Conservation (phyloP, 1,139 yeast genomes). For the Diutina siamensis region DNA sequence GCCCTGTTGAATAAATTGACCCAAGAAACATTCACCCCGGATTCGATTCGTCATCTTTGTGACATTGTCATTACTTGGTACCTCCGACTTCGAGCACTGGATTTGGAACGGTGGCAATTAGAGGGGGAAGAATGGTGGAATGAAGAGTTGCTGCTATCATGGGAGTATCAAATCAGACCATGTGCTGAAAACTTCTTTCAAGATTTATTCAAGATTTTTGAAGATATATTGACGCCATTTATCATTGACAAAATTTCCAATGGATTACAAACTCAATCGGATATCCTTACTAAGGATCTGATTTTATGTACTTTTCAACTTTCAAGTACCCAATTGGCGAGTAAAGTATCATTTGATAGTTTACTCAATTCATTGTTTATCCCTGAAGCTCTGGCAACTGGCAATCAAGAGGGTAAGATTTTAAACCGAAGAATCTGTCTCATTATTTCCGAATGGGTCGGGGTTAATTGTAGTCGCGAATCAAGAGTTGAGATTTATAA, state of each 20-base stretch:
- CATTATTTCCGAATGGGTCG: slow-evolving; percentile 72
- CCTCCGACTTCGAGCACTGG: slow-evolving; percentile 59
- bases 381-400: slow-evolving; percentile 46
- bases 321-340: slow-evolving; percentile 56
- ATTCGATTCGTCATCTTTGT: slow-evolving; percentile 44
- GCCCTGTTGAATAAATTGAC: slow-evolving; percentile 42
- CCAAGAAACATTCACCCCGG: slow-evolving; percentile 44
- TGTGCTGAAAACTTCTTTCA: slow-evolving; percentile 82
- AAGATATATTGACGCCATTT: slow-evolving; percentile 47
- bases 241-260: slow-evolving; percentile 53
- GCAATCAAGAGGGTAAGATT: slow-evolving; percentile 41
- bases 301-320: slow-evolving; percentile 73
- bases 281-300: slow-evolving; percentile 64
- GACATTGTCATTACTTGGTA: slow-evolving; percentile 64
- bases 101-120: slow-evolving; percentile 66
- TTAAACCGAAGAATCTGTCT: slow-evolving; percentile 68
- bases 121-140: slow-evolving; percentile 93
- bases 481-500: slow-evolving; percentile 52
- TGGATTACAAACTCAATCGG: slow-evolving; percentile 29
- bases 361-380: slow-evolving; percentile 47
- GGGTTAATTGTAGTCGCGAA: slow-evolving; percentile 48
- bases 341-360: slow-evolving; percentile 51
- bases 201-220: slow-evolving; percentile 58
- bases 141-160: slow-evolving; percentile 65
- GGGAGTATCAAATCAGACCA: slow-evolving; percentile 79